phyloP scores from a whole-genome alignment of 371 early-diverging fungal genomes.

The Mucor lusitanicus region DNA sequence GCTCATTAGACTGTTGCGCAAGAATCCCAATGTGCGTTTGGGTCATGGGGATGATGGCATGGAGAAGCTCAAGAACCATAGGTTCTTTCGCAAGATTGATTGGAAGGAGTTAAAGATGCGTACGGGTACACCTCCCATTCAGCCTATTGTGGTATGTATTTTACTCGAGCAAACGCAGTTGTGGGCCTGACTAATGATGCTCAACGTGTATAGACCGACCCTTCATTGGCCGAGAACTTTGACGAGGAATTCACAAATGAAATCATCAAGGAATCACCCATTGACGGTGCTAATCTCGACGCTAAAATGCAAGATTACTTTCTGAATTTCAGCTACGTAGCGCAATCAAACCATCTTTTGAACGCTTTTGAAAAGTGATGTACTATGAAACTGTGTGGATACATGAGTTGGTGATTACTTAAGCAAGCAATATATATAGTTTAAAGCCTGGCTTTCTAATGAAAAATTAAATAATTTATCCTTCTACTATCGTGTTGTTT shows the following conservation, averaged over 20 bases:
- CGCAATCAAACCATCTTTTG: slow-evolving; percentile 24
- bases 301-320: slow-evolving; percentile 43
- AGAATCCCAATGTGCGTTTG: slow-evolving; percentile 70
- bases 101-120: slow-evolving; percentile 72
- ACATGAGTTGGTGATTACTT: background rate
- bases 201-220: slow-evolving; percentile 35
- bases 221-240: slow-evolving; percentile 51
- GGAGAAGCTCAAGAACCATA: slow-evolving; percentile 79
- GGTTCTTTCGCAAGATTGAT: slow-evolving; percentile 86
- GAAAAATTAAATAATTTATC: no score
- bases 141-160: slow-evolving; percentile 65
- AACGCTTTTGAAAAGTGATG: slow-evolving; percentile 12
- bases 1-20: slow-evolving; percentile 63
- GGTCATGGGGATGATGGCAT: slow-evolving; percentile 72
- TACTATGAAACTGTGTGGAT: no score
- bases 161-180: no score
- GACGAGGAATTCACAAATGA: slow-evolving; percentile 48
- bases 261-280: slow-evolving; percentile 43
- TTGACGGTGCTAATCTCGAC: slow-evolving; percentile 26
- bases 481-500: no score
- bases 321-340: slow-evolving; percentile 49
- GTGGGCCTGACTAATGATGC: background rate
- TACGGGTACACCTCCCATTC: slow-evolving; percentile 74
- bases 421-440: no score
- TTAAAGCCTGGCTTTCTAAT: no score